Evolutionary conservation across 306 rosid species (phyloP).

Genomic region (Hylodesmum podocarpum): DNA sequence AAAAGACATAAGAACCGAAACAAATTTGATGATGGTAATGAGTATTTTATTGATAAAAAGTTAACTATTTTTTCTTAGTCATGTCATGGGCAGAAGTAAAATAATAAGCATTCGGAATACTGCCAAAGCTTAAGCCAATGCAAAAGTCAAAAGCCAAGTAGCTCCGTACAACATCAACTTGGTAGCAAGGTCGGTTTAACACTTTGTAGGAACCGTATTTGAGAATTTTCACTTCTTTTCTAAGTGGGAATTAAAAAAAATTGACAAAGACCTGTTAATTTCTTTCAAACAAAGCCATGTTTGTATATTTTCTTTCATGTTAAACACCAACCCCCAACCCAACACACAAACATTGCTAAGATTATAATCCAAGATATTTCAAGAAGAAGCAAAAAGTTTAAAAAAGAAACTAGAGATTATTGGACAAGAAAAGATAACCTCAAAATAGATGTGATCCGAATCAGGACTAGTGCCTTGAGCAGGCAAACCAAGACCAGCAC

Average conservation of each 20-base stretch:
- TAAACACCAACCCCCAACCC: slow-evolving; percentile 5
- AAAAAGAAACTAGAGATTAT: neutral
- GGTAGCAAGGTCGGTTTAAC: neutral
- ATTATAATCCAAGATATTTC: neutral
- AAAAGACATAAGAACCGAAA: slow-evolving; percentile 20
- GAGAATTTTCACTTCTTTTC: neutral
- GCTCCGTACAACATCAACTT: slow-evolving; percentile 16
- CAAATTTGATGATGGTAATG: slow-evolving; percentile 17
- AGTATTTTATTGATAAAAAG: neutral
- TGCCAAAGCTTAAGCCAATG: slow-evolving; percentile 22
- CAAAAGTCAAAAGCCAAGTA: slow-evolving; percentile 35
- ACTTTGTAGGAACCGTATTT: neutral
- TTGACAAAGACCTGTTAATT: neutral
- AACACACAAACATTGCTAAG: slow-evolving; percentile 22
- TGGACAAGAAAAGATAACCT: slow-evolving; percentile 42
- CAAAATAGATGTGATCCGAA: slow-evolving; percentile 78
- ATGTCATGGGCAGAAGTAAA: neutral
- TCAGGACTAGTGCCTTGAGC: slow-evolving; percentile 72
- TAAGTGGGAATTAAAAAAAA: neutral
- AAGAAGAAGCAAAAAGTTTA: neutral
- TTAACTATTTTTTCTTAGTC: neutral
- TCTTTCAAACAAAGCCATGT: neutral
- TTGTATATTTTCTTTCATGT: neutral
- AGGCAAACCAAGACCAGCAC: slow-evolving; percentile 95
- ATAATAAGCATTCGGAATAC: slow-evolving; percentile 6